Conservation (phyloP, 2,329 filamentous ascomycete species). For the Monilinia aucupariae region DNA sequence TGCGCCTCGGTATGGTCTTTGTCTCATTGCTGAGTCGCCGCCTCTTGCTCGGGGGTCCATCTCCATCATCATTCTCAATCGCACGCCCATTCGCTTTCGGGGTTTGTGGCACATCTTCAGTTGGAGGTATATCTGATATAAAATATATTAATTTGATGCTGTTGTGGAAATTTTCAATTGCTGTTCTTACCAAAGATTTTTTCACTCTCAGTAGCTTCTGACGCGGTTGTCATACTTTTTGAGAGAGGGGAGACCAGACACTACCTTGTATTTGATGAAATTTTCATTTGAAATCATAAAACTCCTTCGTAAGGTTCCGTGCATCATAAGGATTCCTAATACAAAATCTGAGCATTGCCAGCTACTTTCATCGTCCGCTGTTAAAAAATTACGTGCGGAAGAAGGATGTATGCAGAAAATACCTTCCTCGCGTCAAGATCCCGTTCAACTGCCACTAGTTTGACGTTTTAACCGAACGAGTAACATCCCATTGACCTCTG, state of each 20-base stretch:
- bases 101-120: slow-evolving; percentile 23
- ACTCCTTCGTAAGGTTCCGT: slow-evolving; percentile 48
- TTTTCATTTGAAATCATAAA: slow-evolving; percentile 53
- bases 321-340: slow-evolving; percentile 43
- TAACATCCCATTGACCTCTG: slow-evolving; percentile 15
- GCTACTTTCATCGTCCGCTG: slow-evolving; percentile 40
- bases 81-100: slow-evolving; percentile 34
- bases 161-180: not conserved
- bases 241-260: slow-evolving; percentile 29
- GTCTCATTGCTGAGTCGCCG: slow-evolving; percentile 52
- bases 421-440: slow-evolving; percentile 15
- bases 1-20: slow-evolving; percentile 41
- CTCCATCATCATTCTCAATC: slow-evolving; percentile 33
- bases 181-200: slow-evolving; percentile 28
- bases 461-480: slow-evolving; percentile 25
- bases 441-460: slow-evolving; percentile 21
- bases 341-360: slow-evolving; percentile 52
- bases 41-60: slow-evolving; percentile 57
- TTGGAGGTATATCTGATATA: slow-evolving; percentile 25
- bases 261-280: slow-evolving; percentile 50
- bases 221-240: slow-evolving; percentile 36
- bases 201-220: slow-evolving; percentile 33
- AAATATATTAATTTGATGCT: slow-evolving; percentile 19
- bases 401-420: slow-evolving; percentile 17
- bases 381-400: slow-evolving; percentile 9